phyloP scores from a whole-genome alignment of 2,329 filamentous ascomycete genomes.

The Metarhizium guizhouense region DNA sequence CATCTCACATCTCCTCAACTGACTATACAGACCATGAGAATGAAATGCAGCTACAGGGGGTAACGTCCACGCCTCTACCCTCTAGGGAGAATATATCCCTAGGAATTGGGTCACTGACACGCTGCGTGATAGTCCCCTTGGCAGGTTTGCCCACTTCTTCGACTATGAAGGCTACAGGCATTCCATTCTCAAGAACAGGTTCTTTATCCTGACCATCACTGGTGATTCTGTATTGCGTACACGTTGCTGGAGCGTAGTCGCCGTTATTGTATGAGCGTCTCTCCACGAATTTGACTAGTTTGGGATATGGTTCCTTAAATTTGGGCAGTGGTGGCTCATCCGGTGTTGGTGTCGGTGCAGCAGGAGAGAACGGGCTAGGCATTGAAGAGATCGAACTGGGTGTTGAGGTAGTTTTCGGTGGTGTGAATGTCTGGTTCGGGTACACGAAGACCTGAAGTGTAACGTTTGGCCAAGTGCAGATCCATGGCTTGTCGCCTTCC shows the following conservation, averaged over 20 bases:
- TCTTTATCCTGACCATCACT: constrained; percentile 26
- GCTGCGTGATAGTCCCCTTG: not conserved
- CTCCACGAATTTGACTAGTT: constrained; percentile 46
- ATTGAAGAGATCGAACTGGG: not conserved
- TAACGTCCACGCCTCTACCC: constrained; percentile 3
- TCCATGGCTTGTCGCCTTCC: constrained; percentile 45
- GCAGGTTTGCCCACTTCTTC: constrained; percentile 21
- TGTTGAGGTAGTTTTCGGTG: constrained; percentile 8
- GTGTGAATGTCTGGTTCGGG: constrained; percentile 40
- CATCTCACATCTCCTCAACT: not conserved
- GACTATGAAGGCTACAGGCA: constrained; percentile 34
- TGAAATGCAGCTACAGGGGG: constrained; percentile 5
- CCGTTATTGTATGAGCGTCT: constrained; percentile 30
- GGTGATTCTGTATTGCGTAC: constrained; percentile 39
- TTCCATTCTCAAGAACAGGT: constrained; percentile 25
- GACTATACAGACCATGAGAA: constrained; percentile 6
- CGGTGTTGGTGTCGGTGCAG: constrained; percentile 5
- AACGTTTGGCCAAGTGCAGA: constrained; percentile 49
- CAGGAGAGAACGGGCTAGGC: constrained; percentile 8
- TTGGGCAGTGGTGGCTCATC: constrained; percentile 1
- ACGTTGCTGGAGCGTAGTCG: constrained; percentile 28
- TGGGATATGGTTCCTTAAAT: constrained; percentile 34
- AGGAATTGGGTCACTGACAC: constrained; percentile 3
- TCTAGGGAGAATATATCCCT: constrained; percentile 1
- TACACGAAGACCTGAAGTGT: constrained; percentile 50